Evolutionary conservation across 2,329 filamentous ascomycete species (phyloP).

Genomic region (Epichloe brachyelytri): DNA sequence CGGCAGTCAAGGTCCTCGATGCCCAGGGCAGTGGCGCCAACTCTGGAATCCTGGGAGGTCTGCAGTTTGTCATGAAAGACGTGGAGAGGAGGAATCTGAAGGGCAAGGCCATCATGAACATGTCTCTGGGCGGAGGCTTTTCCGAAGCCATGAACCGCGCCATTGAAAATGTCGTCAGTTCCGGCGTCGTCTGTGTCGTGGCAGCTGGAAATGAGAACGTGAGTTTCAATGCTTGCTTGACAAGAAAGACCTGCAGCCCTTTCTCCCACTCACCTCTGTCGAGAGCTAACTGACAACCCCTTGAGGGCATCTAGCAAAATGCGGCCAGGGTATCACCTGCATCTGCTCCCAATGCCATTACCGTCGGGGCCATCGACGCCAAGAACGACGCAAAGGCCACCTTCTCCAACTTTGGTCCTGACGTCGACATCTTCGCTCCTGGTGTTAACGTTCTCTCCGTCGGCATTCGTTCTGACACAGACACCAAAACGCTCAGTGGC

Average conservation of each 20-base stretch:
- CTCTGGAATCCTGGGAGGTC: constrained; percentile 39
- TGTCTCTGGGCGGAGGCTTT: constrained; percentile 42
- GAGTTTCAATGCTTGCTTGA: constrained; percentile 7
- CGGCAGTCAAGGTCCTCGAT: constrained; percentile 50
- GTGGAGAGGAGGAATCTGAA: constrained; percentile 25
- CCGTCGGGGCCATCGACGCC: constrained; percentile 46
- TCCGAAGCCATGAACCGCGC: constrained; percentile 42
- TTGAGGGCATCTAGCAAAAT: constrained; percentile 22
- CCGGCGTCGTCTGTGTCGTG: constrained; percentile 44
- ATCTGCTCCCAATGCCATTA: constrained; percentile 42
- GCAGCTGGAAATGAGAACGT: constrained; percentile 46
- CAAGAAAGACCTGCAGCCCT: constrained; percentile 3
- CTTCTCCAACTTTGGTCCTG: constrained; percentile 46
- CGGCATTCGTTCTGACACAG: constrained; percentile 35
- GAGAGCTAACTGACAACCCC: constrained; percentile 7
- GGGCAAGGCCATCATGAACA: constrained; percentile 50
- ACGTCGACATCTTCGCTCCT: constrained; percentile 43
- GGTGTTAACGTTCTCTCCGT: constrained; percentile 41
- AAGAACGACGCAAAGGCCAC: constrained; percentile 31
- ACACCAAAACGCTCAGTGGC: constrained; percentile 33
- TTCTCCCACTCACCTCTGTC: not conserved
- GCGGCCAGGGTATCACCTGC: constrained; percentile 39
- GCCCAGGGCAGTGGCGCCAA: constrained; percentile 24
- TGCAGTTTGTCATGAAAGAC: constrained; percentile 41
- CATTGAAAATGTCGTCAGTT: constrained; percentile 33